These are phyloP conservation scores for Puccinia hordei DNA, from an alignment of 1,284 basidiomycete species.

Conservation along the genomic window DNA sequence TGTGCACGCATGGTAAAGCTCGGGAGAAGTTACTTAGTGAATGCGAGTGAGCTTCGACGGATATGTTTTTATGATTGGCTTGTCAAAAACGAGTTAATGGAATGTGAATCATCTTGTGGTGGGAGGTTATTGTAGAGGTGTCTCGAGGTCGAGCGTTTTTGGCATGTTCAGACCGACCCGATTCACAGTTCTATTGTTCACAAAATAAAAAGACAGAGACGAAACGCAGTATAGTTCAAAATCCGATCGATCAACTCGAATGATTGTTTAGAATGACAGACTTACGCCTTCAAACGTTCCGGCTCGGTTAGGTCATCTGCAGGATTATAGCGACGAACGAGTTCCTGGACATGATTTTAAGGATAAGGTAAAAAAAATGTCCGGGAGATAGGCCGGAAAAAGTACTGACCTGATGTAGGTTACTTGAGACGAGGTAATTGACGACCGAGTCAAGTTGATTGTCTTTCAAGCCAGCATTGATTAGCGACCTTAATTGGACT, in stretches of 20 bases:
- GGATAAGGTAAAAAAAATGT: not conserved
- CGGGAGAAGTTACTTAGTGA: too few relatives aligned
- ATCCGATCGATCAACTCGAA: not conserved
- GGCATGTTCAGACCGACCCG: slow-evolving; percentile 49
- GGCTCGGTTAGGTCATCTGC: slow-evolving; percentile 39
- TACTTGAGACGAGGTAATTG: slow-evolving; percentile 16
- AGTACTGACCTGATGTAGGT: slow-evolving; percentile 28
- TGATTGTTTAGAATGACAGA: not conserved
- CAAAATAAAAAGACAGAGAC: not conserved
- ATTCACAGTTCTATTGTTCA: slow-evolving; percentile 39
- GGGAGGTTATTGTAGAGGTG: not conserved
- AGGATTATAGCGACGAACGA: slow-evolving; percentile 46
- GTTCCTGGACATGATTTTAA: slow-evolving; percentile 26
- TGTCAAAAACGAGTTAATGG: too few relatives aligned
- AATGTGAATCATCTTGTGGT: too few relatives aligned
- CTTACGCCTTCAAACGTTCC: slow-evolving; percentile 45
- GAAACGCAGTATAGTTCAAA: not conserved
- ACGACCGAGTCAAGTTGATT: slow-evolving; percentile 8
- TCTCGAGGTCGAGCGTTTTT: slow-evolving; percentile 6
- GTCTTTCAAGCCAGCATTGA: slow-evolving; percentile 3
- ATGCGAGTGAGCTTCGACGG: too few relatives aligned
- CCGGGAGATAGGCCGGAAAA: not conserved
- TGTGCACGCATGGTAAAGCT: too few relatives aligned
- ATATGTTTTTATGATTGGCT: too few relatives aligned
- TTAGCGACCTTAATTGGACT: slow-evolving; percentile 12